Evolutionary conservation across 1,284 basidiomycete species (phyloP).

Genomic region (Exsudoporus floridanus): DNA sequence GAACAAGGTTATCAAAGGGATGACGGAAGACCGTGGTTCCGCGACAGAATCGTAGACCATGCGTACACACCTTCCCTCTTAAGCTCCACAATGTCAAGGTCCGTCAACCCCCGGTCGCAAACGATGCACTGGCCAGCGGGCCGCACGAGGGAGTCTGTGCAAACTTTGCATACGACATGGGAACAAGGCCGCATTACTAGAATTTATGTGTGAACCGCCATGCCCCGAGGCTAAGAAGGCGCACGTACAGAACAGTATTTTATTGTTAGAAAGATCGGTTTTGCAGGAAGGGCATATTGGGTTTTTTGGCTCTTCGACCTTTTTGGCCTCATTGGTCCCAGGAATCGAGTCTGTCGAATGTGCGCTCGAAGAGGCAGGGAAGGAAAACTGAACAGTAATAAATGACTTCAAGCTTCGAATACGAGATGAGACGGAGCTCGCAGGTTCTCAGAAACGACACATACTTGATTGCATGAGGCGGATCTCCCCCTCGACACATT

Average conservation of each 20-base stretch:
- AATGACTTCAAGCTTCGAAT: conserved; percentile 67
- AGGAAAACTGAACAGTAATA: conserved; percentile 72
- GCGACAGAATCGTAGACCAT: background rate
- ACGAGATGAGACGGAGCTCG: conserved; percentile 1
- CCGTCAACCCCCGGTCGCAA: conserved; percentile 66
- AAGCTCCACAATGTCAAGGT: conserved; percentile 72
- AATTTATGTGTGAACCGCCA: conserved; percentile 1
- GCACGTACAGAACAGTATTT: conserved; percentile 65
- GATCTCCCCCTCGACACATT: conserved; percentile 77
- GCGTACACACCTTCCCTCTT: conserved; percentile 71
- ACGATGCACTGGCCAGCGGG: conserved; percentile 77
- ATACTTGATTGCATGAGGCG: conserved; percentile 72
- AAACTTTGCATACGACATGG: conserved; percentile 86
- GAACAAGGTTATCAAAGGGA: conserved; percentile 1
- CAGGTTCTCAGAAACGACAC: conserved; percentile 31
- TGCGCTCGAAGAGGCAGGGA: conserved; percentile 39
- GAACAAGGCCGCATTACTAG: conserved; percentile 77
- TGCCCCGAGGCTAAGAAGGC: background rate
- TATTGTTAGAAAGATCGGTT: conserved; percentile 78
- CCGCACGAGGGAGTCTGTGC: conserved; percentile 77
- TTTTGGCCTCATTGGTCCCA: conserved; percentile 37
- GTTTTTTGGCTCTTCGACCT: conserved; percentile 50
- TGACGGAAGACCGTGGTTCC: background rate
- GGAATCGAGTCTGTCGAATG: conserved; percentile 46
- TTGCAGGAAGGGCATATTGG: conserved; percentile 90